phyloP scores from a whole-genome alignment of 257 asterid genomes.

The Paraleonurus japonicus region DNA sequence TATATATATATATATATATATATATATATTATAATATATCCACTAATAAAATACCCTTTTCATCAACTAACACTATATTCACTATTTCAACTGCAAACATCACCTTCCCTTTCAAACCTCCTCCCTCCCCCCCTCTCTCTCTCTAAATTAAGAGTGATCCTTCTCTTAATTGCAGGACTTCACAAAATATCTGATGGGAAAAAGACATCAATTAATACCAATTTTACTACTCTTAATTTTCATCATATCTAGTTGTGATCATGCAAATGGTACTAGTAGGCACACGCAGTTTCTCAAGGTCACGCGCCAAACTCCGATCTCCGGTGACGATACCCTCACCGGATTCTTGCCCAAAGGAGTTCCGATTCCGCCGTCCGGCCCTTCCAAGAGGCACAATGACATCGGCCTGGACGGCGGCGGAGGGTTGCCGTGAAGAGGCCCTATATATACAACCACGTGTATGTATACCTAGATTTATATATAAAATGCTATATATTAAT shows the following conservation, averaged over 20 bases:
- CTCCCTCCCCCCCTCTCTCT: slow-evolving; percentile 1
- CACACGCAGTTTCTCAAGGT: slow-evolving; percentile 50
- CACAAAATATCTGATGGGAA: slow-evolving; percentile 27
- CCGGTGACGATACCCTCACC: slow-evolving; percentile 27
- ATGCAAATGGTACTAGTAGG: slow-evolving; percentile 43
- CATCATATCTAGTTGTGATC: slow-evolving; percentile 32
- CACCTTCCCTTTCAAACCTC: slow-evolving; percentile 26
- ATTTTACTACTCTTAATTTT: slow-evolving; percentile 32
- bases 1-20: no score
- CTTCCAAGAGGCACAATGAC: slow-evolving; percentile 60
- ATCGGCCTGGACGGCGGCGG: slow-evolving; percentile 39
- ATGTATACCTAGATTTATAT: background rate
- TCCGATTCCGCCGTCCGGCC: slow-evolving; percentile 80
- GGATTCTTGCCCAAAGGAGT: slow-evolving; percentile 65
- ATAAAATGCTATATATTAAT: background rate
- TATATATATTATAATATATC: no score
- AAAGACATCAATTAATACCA: slow-evolving; percentile 18
- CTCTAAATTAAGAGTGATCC: background rate
- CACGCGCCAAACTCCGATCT: slow-evolving; percentile 21
- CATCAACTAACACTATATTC: slow-evolving; percentile 27
- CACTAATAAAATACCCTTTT: background rate
- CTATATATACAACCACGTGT: background rate
- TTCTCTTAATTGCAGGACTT: background rate
- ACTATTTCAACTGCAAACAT: slow-evolving; percentile 32
- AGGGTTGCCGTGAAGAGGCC: slow-evolving; percentile 21